Evolutionary conservation across 768 basidiomycete genomes (phyloP), one percentile per base, ranked within the genome.

Genomic region (Imleria badia): DNA sequence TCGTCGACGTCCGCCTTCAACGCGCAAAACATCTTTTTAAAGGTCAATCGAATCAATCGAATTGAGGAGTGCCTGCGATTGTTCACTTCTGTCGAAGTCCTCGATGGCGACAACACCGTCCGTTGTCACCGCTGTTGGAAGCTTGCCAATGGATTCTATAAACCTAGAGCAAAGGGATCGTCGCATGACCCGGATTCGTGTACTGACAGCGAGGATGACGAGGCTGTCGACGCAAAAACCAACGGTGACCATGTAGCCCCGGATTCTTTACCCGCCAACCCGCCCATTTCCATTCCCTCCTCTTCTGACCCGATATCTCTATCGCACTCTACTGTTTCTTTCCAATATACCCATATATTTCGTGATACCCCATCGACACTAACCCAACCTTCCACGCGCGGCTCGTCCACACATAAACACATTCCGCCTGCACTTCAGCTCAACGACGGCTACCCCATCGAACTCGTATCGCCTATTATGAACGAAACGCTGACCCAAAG

Each of bases 101-200:
- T 98, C 33, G 91, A 97, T 61, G 93, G 92, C 0, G 95, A 97
- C 62, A 97, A 98, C 62, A 88, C 86, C 75, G 94, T 97, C 49
- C 94, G 94, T 1, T 98, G 95, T 68, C 81, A 88, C 59, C 80
- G 87, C 48, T 98, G 95, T 73, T 98, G 95, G 95, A 94, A 93
- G 76, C 85, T 93, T 34, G 84, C 82, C 52, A 83, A 93, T 64
- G 87, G 89, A 17, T 69, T 78, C 52, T 81, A 85, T 59, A 67
- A 73, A 43, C 72, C 72, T 34, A 59, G 54, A 39, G 43, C 55
- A 15, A 63, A 33, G 56, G 50, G 48, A 55, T 56, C 64, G 44
- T 57, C 53, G 1, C 59, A 66, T 13, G 62, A 62, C 23, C 54
- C 59, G 1, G 70, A 73, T 40, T 71, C 70, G 13, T 72, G 69